phyloP scores from a whole-genome alignment of 192 early-diverging fungal species.

The Kickxella alabastrina region DNA sequence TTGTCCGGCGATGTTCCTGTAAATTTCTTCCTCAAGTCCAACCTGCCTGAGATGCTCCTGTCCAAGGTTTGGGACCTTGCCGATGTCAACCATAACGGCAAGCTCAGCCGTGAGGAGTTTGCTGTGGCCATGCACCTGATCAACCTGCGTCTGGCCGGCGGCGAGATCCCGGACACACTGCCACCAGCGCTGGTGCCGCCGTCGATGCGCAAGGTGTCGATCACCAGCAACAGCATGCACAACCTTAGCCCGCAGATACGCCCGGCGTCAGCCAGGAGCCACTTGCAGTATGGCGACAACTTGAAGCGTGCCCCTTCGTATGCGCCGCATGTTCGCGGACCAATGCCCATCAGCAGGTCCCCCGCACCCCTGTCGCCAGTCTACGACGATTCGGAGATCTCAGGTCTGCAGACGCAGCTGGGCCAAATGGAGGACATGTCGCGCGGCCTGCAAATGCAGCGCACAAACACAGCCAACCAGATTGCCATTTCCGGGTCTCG shows the following conservation, averaged over 20 bases:
- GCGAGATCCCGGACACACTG: conserved; percentile 51
- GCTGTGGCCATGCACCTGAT: conserved; percentile 80
- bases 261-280: conserved; percentile 19
- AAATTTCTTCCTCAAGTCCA: conserved; percentile 76
- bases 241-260: conserved; percentile 31
- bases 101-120: conserved; percentile 68
- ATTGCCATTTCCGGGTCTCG: conserved; percentile 29
- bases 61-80: conserved; percentile 81
- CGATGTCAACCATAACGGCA: conserved; percentile 59
- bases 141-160: conserved; percentile 56
- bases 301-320: conserved; percentile 38
- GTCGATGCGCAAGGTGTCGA: conserved; percentile 35
- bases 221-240: conserved; percentile 33
- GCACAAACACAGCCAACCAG: conserved; percentile 21
- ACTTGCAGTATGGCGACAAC: conserved; percentile 14
- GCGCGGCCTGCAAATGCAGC: conserved; percentile 44
- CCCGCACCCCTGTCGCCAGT: conserved; percentile 25
- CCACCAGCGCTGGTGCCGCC: conserved; percentile 49
- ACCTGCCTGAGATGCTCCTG: conserved; percentile 60
- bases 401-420: conserved; percentile 33
- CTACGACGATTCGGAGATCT: conserved; percentile 19
- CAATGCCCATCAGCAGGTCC: conserved; percentile 21
- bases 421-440: conserved; percentile 42
- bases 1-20: conserved; percentile 71
- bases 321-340: conserved; percentile 13